Evolutionary conservation across 768 basidiomycete genomes (phyloP).

Genomic region (Lepiota venenata): DNA sequence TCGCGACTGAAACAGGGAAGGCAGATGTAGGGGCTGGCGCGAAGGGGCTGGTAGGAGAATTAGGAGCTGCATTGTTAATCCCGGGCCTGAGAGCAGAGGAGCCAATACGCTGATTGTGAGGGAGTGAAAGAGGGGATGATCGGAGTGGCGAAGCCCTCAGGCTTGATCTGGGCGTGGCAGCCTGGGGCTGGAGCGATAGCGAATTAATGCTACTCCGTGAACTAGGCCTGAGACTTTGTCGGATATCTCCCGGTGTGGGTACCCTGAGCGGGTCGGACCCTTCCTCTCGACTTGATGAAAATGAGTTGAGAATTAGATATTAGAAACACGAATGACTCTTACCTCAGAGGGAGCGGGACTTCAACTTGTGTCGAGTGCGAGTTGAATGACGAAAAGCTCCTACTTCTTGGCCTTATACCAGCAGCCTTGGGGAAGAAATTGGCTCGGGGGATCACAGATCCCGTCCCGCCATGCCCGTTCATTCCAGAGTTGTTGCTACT

Average conservation of each 20-base stretch:
- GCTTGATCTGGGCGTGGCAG: constrained; percentile 5
- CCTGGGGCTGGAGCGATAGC: background rate
- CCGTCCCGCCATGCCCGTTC: background rate
- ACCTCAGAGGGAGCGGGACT: constrained; percentile 12
- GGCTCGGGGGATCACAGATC: constrained; percentile 45
- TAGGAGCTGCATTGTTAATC: constrained; percentile 15
- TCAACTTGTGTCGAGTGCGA: constrained; percentile 26
- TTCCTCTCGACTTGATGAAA: constrained; percentile 23
- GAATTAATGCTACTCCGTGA: background rate
- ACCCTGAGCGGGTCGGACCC: constrained; percentile 9
- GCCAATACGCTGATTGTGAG: constrained; percentile 27
- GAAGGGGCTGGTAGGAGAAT: constrained; percentile 35
- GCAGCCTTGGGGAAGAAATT: constrained; percentile 62
- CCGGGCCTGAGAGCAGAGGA: constrained; percentile 8
- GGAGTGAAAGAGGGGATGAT: constrained; percentile 42
- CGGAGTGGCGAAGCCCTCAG: constrained; percentile 25
- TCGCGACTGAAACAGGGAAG: background rate
- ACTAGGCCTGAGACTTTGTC: background rate
- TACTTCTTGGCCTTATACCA: constrained; percentile 57
- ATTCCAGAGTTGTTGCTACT: background rate
- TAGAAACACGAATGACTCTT: background rate
- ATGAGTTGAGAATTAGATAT: background rate
- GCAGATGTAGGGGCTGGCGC: constrained; percentile 11
- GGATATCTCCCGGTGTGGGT: constrained; percentile 2
- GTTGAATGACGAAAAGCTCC: constrained; percentile 77